Evolutionary conservation across 805 yeast species (phyloP), one percentile per base, ranked within the genome.

Genomic region (Lachancea cidri): DNA sequence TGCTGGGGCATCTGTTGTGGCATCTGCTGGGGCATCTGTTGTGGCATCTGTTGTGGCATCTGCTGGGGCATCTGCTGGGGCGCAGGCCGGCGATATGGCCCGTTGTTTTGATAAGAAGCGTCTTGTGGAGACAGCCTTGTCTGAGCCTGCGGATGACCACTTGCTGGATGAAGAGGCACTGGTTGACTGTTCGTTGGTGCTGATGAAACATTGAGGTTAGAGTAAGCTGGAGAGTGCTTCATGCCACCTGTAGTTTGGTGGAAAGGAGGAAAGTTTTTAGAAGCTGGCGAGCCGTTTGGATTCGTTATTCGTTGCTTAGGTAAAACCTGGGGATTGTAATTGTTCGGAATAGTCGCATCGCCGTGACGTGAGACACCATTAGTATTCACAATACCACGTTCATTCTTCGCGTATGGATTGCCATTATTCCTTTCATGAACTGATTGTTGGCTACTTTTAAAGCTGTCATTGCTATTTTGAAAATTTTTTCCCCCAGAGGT

Each of bases 401-500:
- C 32, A 8, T 8, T 8, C 32, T 29, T 29, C 14, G 6, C 7
- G 32, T 13, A 29, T 6, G 32, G 32, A 7, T 29, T 11, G 7
- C 16, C n/a, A 14, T 22, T 15, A 52, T 18, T 33, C 46, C 20
- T 22, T 58, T 47, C 38, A 56, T 29, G 34, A 51, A 27, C 25
- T 52, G 39, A 17, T 53, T 33, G 30, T 45, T 29, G 33, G 57
- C 36, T 19, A 49, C 24, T 17, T 40, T 33, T 7, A 43, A 20
- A 5, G 27, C 13, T 29, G 49, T 35, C 39, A 13, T 15, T 24
- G 15, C 41, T 25, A 17, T 39, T 20, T 17, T 36, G 41, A 15
- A 36, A 35, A 15, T 16, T 24, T 27, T 22, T 55, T 47, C 42
- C 54, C 40, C 31, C 46, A 15, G 39, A 46, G 33, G 61, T 57